Evolutionary conservation across 1,284 basidiomycete species (phyloP).

Genomic region (Cutaneotrichosporon cutaneum): DNA sequence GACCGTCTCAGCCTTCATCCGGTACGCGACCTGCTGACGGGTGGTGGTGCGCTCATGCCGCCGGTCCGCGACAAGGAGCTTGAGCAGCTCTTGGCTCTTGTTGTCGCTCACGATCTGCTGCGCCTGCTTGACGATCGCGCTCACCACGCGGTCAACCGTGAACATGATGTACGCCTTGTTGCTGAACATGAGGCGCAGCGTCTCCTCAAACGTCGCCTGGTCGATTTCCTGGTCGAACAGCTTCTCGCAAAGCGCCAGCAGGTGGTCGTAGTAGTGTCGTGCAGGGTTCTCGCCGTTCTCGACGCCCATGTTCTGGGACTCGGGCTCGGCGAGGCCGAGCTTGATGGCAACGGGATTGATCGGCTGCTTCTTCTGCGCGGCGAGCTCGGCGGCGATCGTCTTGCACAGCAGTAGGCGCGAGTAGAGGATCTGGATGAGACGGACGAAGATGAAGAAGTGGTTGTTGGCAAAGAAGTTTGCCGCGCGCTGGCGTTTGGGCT

Average conservation of each 20-base stretch:
- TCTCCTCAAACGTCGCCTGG: constrained; percentile 85
- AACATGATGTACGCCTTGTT: constrained; percentile 90
- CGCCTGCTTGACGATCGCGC: constrained; percentile 81
- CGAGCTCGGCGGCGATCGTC: constrained; percentile 60
- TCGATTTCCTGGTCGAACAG: constrained; percentile 91
- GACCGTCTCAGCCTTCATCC: constrained; percentile 77
- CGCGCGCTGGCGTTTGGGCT: constrained; percentile 37
- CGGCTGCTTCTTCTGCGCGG: constrained; percentile 49
- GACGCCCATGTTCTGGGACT: constrained; percentile 53
- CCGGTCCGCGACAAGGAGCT: constrained; percentile 75
- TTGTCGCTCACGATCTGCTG: constrained; percentile 75
- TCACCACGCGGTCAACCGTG: constrained; percentile 89
- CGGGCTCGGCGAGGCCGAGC: constrained; percentile 65
- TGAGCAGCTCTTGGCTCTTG: constrained; percentile 80
- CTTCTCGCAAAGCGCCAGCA: constrained; percentile 89
- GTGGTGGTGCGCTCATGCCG: constrained; percentile 61
- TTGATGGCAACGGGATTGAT: constrained; percentile 59
- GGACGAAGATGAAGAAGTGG: constrained; percentile 84
- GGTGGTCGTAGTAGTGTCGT: constrained; percentile 76
- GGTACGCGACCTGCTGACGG: constrained; percentile 80
- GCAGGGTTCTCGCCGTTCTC: constrained; percentile 56
- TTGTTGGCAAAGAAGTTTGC: constrained; percentile 84
- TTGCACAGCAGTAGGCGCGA: constrained; percentile 81
- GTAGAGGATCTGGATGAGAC: constrained; percentile 82
- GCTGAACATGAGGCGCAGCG: constrained; percentile 94